Conservation (phyloP, 139 green algal species). For the Yamagishiella unicocca region DNA sequence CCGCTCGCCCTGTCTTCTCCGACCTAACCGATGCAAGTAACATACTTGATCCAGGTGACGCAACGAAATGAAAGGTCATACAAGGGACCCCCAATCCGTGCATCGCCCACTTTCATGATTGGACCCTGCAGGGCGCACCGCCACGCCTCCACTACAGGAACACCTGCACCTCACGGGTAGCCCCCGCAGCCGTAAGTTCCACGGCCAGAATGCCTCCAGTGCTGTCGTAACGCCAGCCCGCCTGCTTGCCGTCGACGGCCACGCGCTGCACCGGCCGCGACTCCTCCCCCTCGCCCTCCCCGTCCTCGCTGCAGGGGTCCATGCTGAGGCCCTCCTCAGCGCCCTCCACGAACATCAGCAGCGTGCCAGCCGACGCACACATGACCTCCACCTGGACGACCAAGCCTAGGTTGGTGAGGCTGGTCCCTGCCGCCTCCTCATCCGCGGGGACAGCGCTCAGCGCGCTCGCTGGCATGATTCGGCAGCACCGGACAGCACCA, state of each 20-base stretch:
- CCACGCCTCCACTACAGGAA: too few relatives aligned
- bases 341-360: constrained; percentile 18
- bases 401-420: not conserved
- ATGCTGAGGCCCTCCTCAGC: not conserved
- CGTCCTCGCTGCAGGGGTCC: not conserved
- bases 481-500: constrained; percentile 11
- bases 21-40: too few relatives aligned
- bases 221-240: not conserved
- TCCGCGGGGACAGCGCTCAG: not conserved
- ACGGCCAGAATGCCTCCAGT: not conserved
- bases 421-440: not conserved
- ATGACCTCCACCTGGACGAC: constrained; percentile 17
- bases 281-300: not conserved
- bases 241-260: not conserved
- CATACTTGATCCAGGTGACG: too few relatives aligned
- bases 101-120: too few relatives aligned
- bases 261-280: not conserved
- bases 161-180: not conserved
- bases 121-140: too few relatives aligned
- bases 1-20: too few relatives aligned
- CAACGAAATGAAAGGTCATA: too few relatives aligned
- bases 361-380: not conserved
- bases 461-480: constrained; percentile 17
- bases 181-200: not conserved
- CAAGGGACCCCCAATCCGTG: too few relatives aligned